These are phyloP conservation scores for Paracoccidioides brasiliensis DNA, from an alignment of 2,329 filamentous ascomycete genomes.

Conservation along the genomic window DNA sequence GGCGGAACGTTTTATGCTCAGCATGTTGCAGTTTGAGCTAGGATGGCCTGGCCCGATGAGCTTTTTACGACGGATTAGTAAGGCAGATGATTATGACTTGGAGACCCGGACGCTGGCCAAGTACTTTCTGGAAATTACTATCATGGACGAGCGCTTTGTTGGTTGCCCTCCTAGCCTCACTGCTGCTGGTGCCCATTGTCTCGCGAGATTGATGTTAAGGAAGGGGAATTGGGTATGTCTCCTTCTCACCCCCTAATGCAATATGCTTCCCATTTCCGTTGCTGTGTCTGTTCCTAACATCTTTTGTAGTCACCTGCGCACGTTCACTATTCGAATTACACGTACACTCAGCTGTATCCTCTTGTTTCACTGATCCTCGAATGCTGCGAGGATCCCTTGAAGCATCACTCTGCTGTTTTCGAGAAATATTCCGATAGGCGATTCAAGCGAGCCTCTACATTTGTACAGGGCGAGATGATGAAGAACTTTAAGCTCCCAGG, in stretches of 20 bases:
- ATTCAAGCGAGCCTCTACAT: conserved; percentile 72
- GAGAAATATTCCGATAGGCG: conserved; percentile 84
- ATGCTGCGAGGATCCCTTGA: conserved; percentile 67
- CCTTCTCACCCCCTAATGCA: neutral
- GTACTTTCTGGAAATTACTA: conserved; percentile 90
- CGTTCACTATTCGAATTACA: conserved; percentile 89
- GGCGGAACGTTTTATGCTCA: conserved; percentile 96
- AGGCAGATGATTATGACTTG: conserved; percentile 93
- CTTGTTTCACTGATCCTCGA: conserved; percentile 69
- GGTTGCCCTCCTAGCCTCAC: conserved; percentile 80
- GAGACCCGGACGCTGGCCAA: conserved; percentile 93
- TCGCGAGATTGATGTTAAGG: conserved; percentile 74
- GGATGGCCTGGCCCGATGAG: conserved; percentile 99
- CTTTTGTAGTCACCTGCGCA: conserved; percentile 57
- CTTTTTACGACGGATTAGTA: conserved; percentile 91
- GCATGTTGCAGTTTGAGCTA: conserved; percentile 87
- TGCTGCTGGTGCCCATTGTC: conserved; percentile 81
- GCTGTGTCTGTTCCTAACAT: neutral
- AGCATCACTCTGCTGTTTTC: conserved; percentile 75
- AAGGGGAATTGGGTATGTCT: conserved; percentile 84
- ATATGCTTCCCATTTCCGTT: neutral
- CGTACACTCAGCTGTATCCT: conserved; percentile 66
- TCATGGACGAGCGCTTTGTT: conserved; percentile 97
- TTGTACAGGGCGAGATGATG: conserved; percentile 61
- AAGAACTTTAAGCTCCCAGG: conserved; percentile 44